phyloP scores from a whole-genome alignment of 768 basidiomycete species.

The Vararia minispora region DNA sequence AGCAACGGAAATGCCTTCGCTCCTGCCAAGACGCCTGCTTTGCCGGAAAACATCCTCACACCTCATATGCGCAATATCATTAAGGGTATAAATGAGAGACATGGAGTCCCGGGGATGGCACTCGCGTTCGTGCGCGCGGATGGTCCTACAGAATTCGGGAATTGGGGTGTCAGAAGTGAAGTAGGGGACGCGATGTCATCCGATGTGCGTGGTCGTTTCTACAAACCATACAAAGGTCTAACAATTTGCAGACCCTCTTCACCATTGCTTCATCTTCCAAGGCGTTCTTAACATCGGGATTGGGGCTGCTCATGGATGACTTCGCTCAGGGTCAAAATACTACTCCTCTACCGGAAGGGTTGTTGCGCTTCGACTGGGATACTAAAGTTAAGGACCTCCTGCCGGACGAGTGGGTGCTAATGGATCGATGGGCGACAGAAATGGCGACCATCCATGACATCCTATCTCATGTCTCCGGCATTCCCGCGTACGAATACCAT shows the following conservation, averaged over 20 bases:
- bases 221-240: not conserved
- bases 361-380: conserved; percentile 2
- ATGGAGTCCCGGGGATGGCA: conserved; percentile 3
- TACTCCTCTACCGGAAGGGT: conserved; percentile 1
- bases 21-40: too few relatives aligned
- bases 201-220: conserved; percentile 6
- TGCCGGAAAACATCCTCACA: conserved; percentile 7
- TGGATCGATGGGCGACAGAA: conserved; percentile 23
- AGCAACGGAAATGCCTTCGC: too few relatives aligned
- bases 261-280: conserved; percentile 7
- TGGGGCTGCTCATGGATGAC: conserved; percentile 8
- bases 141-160: conserved; percentile 1
- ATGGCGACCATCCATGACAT: conserved; percentile 22
- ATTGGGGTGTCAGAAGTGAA: conserved; percentile 9
- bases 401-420: conserved; percentile 22
- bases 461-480: conserved; percentile 23
- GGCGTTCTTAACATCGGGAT: conserved; percentile 3
- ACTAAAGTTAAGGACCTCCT: conserved; percentile 4
- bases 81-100: not conserved
- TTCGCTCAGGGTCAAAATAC: conserved; percentile 4
- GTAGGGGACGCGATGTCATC: conserved; percentile 7
- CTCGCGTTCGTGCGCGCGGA: conserved; percentile 6
- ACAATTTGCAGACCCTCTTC: conserved; percentile 2
- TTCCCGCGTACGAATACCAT: conserved; percentile 16
- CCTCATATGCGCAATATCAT: conserved; percentile 1